Conservation (phyloP, 192 early-diverging fungal species). For the Gaertneriomyces semiglobifer region DNA sequence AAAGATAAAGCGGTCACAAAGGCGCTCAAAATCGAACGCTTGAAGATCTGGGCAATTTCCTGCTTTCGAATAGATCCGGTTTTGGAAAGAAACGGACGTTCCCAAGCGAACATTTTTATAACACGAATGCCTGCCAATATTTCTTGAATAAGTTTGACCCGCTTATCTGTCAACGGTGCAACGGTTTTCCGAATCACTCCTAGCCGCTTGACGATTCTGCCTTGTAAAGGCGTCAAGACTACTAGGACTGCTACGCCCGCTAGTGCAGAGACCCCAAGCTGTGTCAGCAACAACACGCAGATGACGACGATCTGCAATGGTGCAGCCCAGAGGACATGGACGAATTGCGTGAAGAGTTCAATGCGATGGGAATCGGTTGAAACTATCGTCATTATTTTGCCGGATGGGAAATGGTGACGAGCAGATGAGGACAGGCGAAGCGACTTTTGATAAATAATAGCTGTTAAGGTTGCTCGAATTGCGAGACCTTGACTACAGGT, state of each 20-base stretch:
- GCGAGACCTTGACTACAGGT: conserved; percentile 38
- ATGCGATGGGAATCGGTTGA: conserved; percentile 56
- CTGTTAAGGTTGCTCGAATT: conserved; percentile 49
- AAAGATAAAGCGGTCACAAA: conserved; percentile 50
- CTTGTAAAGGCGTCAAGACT: conserved; percentile 41
- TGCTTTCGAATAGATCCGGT: conserved; percentile 51
- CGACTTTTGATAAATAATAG: conserved; percentile 58
- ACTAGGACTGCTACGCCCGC: conserved; percentile 49
- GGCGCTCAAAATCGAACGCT: conserved; percentile 30
- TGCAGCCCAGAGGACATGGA: conserved; percentile 41
- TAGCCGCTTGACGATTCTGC: conserved; percentile 36
- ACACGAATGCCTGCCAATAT: conserved; percentile 68
- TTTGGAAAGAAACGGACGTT: conserved; percentile 58
- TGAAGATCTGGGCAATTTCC: conserved; percentile 42
- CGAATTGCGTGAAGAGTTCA: conserved; percentile 48
- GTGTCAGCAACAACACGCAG: conserved; percentile 37
- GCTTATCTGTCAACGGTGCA: conserved; percentile 65
- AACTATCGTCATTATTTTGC: conserved; percentile 63
- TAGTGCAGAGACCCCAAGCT: conserved; percentile 44
- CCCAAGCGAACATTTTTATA: conserved; percentile 76
- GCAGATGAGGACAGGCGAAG: conserved; percentile 50
- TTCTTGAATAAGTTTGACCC: conserved; percentile 70
- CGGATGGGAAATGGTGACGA: conserved; percentile 58
- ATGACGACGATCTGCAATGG: conserved; percentile 43
- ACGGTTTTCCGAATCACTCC: conserved; percentile 38